Conservation (phyloP, 768 basidiomycete genomes). For the Boletus eberwhitei region DNA sequence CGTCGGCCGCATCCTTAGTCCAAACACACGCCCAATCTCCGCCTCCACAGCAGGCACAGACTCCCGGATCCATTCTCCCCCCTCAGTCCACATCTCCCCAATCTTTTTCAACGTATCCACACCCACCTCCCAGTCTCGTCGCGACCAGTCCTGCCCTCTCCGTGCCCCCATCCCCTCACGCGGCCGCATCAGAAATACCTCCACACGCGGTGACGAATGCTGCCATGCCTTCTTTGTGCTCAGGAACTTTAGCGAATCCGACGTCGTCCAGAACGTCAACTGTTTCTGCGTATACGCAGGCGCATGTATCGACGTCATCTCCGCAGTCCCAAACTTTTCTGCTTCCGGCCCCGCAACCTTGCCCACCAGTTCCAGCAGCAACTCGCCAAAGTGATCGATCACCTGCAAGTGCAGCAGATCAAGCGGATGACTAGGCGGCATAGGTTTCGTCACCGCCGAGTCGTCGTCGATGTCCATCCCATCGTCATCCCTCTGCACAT, state of each 20-base stretch:
- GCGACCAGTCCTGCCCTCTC: slow-evolving; percentile 73
- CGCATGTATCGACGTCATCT: slow-evolving; percentile 51
- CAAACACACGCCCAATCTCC: slow-evolving; percentile 50
- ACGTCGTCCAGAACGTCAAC: slow-evolving; percentile 49
- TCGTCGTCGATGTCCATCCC: slow-evolving; percentile 67
- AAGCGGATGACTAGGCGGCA: slow-evolving; percentile 52
- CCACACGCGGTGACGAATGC: slow-evolving; percentile 43
- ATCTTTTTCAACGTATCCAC: slow-evolving; percentile 45
- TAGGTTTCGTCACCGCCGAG: slow-evolving; percentile 29
- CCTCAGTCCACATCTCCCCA: slow-evolving; percentile 52
- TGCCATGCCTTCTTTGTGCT: slow-evolving; percentile 34
- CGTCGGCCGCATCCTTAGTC: slow-evolving; percentile 41
- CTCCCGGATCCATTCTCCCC: slow-evolving; percentile 44
- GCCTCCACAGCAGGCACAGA: slow-evolving; percentile 47
- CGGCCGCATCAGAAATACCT: slow-evolving; percentile 50
- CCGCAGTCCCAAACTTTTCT: slow-evolving; percentile 32
- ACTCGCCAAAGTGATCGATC: slow-evolving; percentile 61
- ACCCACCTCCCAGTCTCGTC: slow-evolving; percentile 60
- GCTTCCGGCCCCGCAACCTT: slow-evolving; percentile 52
- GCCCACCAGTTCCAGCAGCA: slow-evolving; percentile 56
- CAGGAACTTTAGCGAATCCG: slow-evolving; percentile 60
- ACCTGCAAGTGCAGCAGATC: slow-evolving; percentile 67
- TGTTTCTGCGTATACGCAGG: slow-evolving; percentile 44
- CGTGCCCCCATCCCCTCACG: slow-evolving; percentile 50
- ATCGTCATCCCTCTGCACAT: slow-evolving; percentile 35